phyloP scores from a whole-genome alignment of 1,139 yeast species.

The Arxiozyma slooffiae region DNA sequence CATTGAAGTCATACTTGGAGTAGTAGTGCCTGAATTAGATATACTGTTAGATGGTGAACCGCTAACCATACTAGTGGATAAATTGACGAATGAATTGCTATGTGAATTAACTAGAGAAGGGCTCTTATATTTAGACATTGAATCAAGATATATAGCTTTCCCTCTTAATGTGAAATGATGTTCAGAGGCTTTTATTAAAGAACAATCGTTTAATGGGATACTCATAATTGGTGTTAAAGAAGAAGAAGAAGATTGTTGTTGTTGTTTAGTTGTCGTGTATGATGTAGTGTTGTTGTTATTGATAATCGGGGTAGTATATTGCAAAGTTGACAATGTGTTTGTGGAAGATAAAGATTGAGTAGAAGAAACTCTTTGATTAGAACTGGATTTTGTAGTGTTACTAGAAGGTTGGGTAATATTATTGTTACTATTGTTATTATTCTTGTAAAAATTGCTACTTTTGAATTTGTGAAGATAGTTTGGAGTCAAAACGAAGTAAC shows the following conservation, averaged over 20 bases:
- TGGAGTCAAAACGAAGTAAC: conserved; percentile 66
- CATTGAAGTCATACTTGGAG: conserved; percentile 2
- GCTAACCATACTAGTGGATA: background rate
- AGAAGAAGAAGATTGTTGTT: too few species aligned
- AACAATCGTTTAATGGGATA: conserved; percentile 34
- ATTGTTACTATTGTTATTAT: conserved; percentile 29
- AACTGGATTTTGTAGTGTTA: background rate
- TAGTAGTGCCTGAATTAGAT: background rate
- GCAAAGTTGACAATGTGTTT: too few species aligned
- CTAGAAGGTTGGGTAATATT: background rate
- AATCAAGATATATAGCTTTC: conserved; percentile 17
- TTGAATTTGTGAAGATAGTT: conserved; percentile 65
- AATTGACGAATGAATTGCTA: conserved; percentile 2
- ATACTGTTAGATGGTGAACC: background rate
- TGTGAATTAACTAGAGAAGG: conserved; percentile 2
- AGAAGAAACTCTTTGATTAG: background rate
- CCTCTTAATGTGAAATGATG: conserved; percentile 28
- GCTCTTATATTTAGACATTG: conserved; percentile 4
- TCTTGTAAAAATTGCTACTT: conserved; percentile 48
- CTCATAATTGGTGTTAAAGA: conserved; percentile 34
- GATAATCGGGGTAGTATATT: too few species aligned
- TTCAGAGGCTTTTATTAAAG: conserved; percentile 32
- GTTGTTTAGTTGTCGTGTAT: background rate
- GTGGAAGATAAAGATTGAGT: background rate
- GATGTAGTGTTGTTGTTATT: background rate